phyloP scores from a whole-genome alignment of 1,284 basidiomycete genomes.

The Cronartium ribicola region DNA sequence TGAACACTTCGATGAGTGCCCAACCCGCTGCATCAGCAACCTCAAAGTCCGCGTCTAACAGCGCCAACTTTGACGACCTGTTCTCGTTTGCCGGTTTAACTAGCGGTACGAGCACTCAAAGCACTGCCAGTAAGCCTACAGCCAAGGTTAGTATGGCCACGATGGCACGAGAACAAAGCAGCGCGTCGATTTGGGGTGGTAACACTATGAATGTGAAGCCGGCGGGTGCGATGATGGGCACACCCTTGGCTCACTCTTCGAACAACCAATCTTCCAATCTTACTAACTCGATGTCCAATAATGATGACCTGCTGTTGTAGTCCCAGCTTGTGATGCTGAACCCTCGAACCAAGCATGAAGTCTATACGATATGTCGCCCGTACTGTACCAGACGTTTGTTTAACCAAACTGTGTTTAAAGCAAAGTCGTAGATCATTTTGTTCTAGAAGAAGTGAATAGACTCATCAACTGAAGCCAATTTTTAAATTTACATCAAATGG shows the following conservation, averaged over 20 bases:
- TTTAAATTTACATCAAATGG: too few relatives aligned
- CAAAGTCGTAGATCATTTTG: too few relatives aligned
- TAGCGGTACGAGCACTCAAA: not conserved
- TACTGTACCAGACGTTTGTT: too few relatives aligned
- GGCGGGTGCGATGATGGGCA: not conserved
- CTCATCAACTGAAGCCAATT: too few relatives aligned
- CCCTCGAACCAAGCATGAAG: too few relatives aligned
- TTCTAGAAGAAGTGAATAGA: too few relatives aligned
- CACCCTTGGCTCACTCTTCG: not conserved
- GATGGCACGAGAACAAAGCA: slow-evolving; percentile 40
- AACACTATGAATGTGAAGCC: not conserved
- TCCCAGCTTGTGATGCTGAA: too few relatives aligned
- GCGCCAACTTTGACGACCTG: slow-evolving; percentile 33
- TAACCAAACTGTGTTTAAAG: too few relatives aligned
- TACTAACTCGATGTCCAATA: not conserved
- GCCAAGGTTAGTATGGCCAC: slow-evolving; percentile 30
- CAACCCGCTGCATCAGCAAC: not conserved
- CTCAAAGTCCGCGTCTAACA: not conserved
- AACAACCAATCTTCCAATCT: not conserved
- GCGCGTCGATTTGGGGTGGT: slow-evolving; percentile 40
- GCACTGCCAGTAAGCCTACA: not conserved
- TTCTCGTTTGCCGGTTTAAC: slow-evolving; percentile 37
- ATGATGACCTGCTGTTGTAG: slow-evolving; percentile 8
- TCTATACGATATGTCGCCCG: too few relatives aligned
- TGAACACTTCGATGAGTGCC: not conserved